phyloP scores from a whole-genome alignment of 2,329 filamentous ascomycete species.

The Thelonectria rubi region DNA sequence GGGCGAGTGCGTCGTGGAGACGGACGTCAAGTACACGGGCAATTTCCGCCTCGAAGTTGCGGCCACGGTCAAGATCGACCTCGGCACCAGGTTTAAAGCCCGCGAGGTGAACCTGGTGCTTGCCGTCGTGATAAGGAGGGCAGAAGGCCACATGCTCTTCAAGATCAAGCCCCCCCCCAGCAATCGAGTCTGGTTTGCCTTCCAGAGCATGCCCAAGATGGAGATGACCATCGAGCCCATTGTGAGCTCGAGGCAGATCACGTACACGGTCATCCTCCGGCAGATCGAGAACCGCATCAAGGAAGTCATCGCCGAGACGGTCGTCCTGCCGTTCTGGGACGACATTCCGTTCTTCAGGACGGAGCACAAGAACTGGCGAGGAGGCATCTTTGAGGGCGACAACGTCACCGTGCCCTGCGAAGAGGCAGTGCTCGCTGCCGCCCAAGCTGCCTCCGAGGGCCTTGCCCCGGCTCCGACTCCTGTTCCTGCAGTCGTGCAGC shows the following conservation, averaged over 20 bases:
- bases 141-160: slow-evolving; percentile 86
- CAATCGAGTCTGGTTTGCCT: slow-evolving; percentile 95
- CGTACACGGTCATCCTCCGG: slow-evolving; percentile 88
- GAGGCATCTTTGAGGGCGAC: slow-evolving; percentile 79
- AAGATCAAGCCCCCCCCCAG: slow-evolving; percentile 95
- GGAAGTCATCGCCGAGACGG: slow-evolving; percentile 89
- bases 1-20: slow-evolving; percentile 86
- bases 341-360: slow-evolving; percentile 92
- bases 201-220: slow-evolving; percentile 92
- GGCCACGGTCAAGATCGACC: slow-evolving; percentile 90
- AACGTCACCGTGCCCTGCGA: slow-evolving; percentile 51
- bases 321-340: slow-evolving; percentile 96
- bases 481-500: slow-evolving; percentile 50
- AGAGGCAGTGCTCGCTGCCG: slow-evolving; percentile 32
- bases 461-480: slow-evolving; percentile 36
- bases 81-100: slow-evolving; percentile 87
- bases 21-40: slow-evolving; percentile 87
- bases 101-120: slow-evolving; percentile 90
- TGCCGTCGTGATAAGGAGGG: slow-evolving; percentile 82
- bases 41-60: slow-evolving; percentile 90
- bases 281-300: slow-evolving; percentile 96
- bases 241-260: slow-evolving; percentile 94
- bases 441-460: slow-evolving; percentile 54
- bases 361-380: slow-evolving; percentile 78
- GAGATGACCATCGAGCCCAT: slow-evolving; percentile 95